These are phyloP conservation scores for Abrus pulchellus DNA, from an alignment of 306 rosid genomes.

Conservation along the genomic window DNA sequence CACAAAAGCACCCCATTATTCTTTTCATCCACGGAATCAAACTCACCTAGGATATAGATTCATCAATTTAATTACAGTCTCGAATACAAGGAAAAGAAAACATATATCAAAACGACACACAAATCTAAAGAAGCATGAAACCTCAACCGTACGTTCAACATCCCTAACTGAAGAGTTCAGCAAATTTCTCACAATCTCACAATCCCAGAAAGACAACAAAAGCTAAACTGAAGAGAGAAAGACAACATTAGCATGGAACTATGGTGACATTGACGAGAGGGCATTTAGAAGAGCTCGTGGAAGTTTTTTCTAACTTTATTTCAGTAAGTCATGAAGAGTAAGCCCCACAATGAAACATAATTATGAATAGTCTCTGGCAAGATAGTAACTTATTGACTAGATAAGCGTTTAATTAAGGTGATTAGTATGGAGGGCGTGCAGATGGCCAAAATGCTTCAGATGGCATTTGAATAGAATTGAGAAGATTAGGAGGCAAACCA, in stretches of 20 bases:
- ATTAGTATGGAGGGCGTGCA: constrained; percentile 72
- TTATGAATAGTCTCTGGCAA: no score
- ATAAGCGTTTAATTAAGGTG: no score
- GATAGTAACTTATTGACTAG: no score
- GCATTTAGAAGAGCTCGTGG: not conserved
- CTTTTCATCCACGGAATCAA: constrained; percentile 33
- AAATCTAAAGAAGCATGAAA: constrained; percentile 22
- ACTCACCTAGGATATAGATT: constrained; percentile 43
- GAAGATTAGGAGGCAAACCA: constrained; percentile 77
- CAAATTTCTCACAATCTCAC: constrained; percentile 5
- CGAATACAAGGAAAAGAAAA: constrained; percentile 16
- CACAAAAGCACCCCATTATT: constrained; percentile 9
- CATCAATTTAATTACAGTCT: constrained; percentile 58
- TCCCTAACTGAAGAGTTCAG: constrained; percentile 34
- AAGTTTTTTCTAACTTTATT: no score
- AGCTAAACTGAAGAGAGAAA: not conserved
- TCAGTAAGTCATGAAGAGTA: no score
- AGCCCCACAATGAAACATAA: no score
- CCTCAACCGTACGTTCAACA: constrained; percentile 22
- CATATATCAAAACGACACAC: constrained; percentile 34
- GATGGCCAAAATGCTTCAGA: constrained; percentile 70
- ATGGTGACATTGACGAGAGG: not conserved
- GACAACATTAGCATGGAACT: not conserved
- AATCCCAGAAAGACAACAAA: not conserved
- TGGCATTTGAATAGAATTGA: constrained; percentile 80